Conservation (phyloP, 140 eudicot genomes). For the Flaveria floridana region DNA sequence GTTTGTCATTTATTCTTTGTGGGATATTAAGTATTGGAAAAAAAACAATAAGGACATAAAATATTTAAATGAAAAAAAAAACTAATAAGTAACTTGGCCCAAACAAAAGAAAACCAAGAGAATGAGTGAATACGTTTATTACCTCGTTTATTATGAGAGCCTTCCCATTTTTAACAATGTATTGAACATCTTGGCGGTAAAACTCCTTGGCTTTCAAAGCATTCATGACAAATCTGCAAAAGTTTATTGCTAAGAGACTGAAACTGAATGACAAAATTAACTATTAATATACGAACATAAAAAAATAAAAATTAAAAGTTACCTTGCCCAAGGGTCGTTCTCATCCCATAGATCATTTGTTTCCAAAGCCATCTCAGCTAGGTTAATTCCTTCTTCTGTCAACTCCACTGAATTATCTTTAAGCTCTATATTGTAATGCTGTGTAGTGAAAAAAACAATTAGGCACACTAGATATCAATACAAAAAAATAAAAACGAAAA, state of each 20-base stretch:
- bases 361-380: conserved; percentile 95
- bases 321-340: conserved; percentile 99
- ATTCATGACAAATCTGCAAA: conserved; percentile 84
- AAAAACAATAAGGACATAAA: not conserved
- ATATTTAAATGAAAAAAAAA: not conserved
- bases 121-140: conserved; percentile 22
- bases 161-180: conserved; percentile 85
- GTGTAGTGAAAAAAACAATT: conserved; percentile 28
- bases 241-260: conserved; percentile 22
- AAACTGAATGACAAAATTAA: conserved; percentile 5
- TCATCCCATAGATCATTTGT: conserved; percentile 97
- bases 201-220: conserved; percentile 98
- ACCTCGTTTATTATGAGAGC: conserved; percentile 96
- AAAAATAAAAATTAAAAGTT: conserved; percentile 1
- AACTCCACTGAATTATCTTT: conserved; percentile 94
- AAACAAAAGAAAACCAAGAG: conserved; percentile 12
- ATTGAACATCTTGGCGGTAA: conserved; percentile 87
- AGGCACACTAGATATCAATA: not conserved
- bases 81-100: not conserved
- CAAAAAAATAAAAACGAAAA: conserved; percentile 20
- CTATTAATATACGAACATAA: not conserved
- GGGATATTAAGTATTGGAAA: not conserved
- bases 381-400: conserved; percentile 83
- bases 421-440: conserved; percentile 90
- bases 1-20: not conserved